Base-by-base conservation (phyloP, 441 rosid genomes). In the Melastoma candidum region DNA sequence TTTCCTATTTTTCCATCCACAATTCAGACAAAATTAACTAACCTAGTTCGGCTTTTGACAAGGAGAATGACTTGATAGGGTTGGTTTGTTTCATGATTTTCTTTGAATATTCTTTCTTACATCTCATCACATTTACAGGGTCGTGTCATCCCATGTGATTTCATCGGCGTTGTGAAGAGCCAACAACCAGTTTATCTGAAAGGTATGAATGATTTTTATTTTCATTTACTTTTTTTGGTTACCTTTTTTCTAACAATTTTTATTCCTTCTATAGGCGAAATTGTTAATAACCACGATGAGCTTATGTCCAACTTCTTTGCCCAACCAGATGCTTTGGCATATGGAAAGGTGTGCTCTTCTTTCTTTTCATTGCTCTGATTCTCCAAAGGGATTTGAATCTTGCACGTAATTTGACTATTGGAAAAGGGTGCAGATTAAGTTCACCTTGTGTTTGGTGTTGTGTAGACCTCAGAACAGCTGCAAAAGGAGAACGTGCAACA, bases 271-370 rank as follows among this genome's bases (percentile, higher is more conserved):
- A 5, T 7, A 88, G 98, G 89, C 53, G 98, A 92, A 77, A 71
- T 79, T 48, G 98, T 88, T 39, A 88, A 74, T 55, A 92, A 92
- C 79, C 98, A 92, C 61, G 97, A 92, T 49, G 98, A 92, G 72
- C 95, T 92, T 65, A 88, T 88, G 98, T 92, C 97, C 45, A 92
- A 92, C 88, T 92, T 92, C 69, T 92, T 92, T 55, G 98, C 98
- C 46, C 95, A 92, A 69, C 95, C 98, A 24, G 97, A 92, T 82
- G 98, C 97, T 49, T 86, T 92, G 49, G 97, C 98, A 25, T 84
- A 77, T 63, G 98, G 97, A 62, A 92, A 92, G 95, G 98, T 92
- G 80, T 61, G 62, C 44, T 24, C 29, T 43, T 26, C 49, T 26
- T 43, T 41, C 36, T 12, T 11, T 12, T 58, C 7, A 29, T 29